Evolutionary conservation across 2,329 filamentous ascomycete species (phyloP).

Genomic region (Botrytis fragariae): DNA sequence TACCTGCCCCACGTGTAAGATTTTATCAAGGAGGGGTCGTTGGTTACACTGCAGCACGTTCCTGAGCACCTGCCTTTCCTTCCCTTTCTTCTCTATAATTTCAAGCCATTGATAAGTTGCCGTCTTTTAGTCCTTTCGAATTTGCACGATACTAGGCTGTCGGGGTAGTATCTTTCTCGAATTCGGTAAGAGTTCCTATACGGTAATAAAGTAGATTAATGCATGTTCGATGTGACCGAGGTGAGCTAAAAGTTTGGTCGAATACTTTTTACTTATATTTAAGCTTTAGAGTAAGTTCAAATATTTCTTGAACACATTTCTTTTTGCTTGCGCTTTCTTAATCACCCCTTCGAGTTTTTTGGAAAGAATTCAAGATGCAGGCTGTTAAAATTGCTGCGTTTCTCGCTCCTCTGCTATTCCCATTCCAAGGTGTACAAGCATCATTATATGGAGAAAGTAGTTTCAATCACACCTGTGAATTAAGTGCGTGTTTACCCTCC

Average conservation of each 20-base stretch:
- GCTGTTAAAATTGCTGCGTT: not conserved
- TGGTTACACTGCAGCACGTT: not conserved
- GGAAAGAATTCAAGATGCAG: not conserved
- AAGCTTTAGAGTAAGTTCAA: not conserved
- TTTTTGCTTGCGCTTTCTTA: not conserved
- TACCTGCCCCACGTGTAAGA: slow-evolving; percentile 14
- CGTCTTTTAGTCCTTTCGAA: not conserved
- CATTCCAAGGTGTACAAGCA: slow-evolving; percentile 17
- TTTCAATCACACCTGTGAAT: slow-evolving; percentile 33
- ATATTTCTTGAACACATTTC: not conserved
- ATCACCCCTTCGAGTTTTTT: not conserved
- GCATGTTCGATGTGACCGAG: not conserved
- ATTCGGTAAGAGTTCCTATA: not conserved
- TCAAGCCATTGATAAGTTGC: not conserved
- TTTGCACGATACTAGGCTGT: not conserved
- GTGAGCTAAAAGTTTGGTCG: not conserved
- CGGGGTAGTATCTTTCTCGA: not conserved
- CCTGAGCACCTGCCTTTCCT: slow-evolving; percentile 2
- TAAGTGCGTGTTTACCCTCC: slow-evolving; percentile 23
- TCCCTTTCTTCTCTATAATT: not conserved
- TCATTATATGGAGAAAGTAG: slow-evolving; percentile 33
- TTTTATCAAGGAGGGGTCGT: slow-evolving; percentile 2
- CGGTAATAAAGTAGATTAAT: not conserved
- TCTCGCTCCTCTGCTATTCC: not conserved
- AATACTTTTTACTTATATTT: not conserved